These are phyloP conservation scores for Globisporangium orthogonon DNA, from an alignment of 352 stramenopile species.

Conservation along the genomic window DNA sequence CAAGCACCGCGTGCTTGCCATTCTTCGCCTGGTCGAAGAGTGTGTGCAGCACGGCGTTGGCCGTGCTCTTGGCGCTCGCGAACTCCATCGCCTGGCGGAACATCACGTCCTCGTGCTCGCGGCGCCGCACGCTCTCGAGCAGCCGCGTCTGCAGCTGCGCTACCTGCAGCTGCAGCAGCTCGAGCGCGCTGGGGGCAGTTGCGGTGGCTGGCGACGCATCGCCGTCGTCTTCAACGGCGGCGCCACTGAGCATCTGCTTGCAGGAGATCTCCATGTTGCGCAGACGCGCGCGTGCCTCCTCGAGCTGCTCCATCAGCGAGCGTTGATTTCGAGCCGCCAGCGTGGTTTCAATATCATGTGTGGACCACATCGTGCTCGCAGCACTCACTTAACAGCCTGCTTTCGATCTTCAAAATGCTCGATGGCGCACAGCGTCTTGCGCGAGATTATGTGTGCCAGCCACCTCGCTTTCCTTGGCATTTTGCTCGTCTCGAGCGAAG, in stretches of 20 bases:
- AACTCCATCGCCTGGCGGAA: slow-evolving; percentile 55
- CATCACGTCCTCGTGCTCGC: slow-evolving; percentile 61
- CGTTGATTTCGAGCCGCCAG: neutral
- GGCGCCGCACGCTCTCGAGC: slow-evolving; percentile 27
- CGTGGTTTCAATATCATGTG: too few relatives aligned
- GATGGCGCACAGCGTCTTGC: too few relatives aligned
- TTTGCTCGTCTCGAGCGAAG: too few relatives aligned
- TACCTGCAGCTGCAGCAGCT: slow-evolving; percentile 46
- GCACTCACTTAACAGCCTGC: too few relatives aligned
- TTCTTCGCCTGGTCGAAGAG: slow-evolving; percentile 69
- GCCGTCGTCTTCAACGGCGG: neutral
- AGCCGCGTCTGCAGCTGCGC: slow-evolving; percentile 37
- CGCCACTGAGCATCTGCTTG: slow-evolving; percentile 20
- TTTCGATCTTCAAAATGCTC: too few relatives aligned
- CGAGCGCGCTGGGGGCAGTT: slow-evolving; percentile 8
- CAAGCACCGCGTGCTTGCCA: slow-evolving; percentile 48
- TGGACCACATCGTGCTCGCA: too few relatives aligned
- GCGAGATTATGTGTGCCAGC: too few relatives aligned
- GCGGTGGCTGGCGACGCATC: neutral
- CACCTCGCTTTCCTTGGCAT: too few relatives aligned
- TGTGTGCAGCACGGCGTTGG: slow-evolving; percentile 66
- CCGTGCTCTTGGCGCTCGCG: slow-evolving; percentile 59
- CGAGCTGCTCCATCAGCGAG: slow-evolving; percentile 26
- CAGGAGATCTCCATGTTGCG: slow-evolving; percentile 51
- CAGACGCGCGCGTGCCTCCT: slow-evolving; percentile 32